Conservation (phyloP, 2,329 filamentous ascomycete genomes). For the Meredithiella fracta region DNA sequence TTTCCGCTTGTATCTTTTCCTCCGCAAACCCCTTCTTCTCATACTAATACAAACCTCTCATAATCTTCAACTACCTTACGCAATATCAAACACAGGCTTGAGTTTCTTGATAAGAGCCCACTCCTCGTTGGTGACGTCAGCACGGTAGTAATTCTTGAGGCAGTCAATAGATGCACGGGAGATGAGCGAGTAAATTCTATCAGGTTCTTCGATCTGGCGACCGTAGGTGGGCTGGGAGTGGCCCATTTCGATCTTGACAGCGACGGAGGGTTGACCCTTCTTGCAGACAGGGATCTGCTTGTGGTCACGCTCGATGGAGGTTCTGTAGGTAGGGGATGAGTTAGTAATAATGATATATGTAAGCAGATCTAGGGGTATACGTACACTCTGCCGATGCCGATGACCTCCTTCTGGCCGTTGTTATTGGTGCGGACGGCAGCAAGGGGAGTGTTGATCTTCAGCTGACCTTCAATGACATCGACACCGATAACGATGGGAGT, state of each 20-base stretch:
- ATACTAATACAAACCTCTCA: background rate
- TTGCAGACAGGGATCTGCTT: constrained; percentile 87
- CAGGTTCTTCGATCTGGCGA: constrained; percentile 82
- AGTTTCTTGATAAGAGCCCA: constrained; percentile 91
- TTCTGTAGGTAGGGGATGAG: constrained; percentile 34
- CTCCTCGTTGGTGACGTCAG: constrained; percentile 79
- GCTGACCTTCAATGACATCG: constrained; percentile 79
- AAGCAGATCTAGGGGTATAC: constrained; percentile 23
- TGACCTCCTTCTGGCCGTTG: constrained; percentile 68
- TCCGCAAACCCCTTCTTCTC: background rate
- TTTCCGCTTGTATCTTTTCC: background rate
- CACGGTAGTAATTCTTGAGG: constrained; percentile 86
- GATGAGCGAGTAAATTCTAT: constrained; percentile 74
- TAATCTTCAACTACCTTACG: constrained; percentile 26
- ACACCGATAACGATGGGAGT: constrained; percentile 88
- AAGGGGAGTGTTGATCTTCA: constrained; percentile 78
- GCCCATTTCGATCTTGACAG: constrained; percentile 92
- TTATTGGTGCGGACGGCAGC: constrained; percentile 71
- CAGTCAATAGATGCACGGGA: constrained; percentile 81
- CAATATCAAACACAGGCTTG: constrained; percentile 85
- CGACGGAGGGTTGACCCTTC: constrained; percentile 91
- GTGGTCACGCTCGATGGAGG: constrained; percentile 92
- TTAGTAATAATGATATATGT: constrained; percentile 17
- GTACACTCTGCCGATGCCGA: constrained; percentile 84
- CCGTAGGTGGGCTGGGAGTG: constrained; percentile 85